Conservation (phyloP, 495 filamentous ascomycete species). For the Penicillium paxilli region DNA sequence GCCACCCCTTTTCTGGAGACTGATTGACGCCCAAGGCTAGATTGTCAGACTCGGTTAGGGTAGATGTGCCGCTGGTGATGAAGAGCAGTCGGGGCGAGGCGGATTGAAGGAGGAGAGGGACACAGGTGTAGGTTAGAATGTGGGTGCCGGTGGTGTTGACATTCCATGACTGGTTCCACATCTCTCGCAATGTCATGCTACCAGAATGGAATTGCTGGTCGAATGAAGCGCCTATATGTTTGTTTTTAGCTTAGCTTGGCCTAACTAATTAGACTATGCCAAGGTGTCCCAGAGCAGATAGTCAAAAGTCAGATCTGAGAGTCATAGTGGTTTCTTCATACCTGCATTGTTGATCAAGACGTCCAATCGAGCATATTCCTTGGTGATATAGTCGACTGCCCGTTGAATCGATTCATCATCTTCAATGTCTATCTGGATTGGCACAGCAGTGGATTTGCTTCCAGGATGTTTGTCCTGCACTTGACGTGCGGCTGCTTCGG, state of each 20-base stretch:
- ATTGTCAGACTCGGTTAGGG: constrained; percentile 39
- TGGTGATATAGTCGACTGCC: constrained; percentile 33
- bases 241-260: not conserved
- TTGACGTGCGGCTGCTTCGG: constrained; percentile 36
- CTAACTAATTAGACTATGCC: too few relatives aligned
- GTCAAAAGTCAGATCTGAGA: too few relatives aligned
- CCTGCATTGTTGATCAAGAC: constrained; percentile 55
- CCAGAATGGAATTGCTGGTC: constrained; percentile 29
- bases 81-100: constrained; percentile 49
- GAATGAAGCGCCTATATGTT: constrained; percentile 31
- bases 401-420: constrained; percentile 51
- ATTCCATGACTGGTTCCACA: constrained; percentile 55
- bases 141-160: constrained; percentile 55
- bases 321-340: too few relatives aligned
- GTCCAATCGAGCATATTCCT: constrained; percentile 46
- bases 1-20: constrained; percentile 46
- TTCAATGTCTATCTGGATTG: constrained; percentile 50
- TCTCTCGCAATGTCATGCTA: constrained; percentile 34
- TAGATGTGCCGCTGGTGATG: constrained; percentile 48
- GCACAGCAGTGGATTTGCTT: constrained; percentile 29
- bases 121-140: constrained; percentile 44
- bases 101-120: constrained; percentile 46
- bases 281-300: too few relatives aligned
- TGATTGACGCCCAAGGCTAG: constrained; percentile 26
- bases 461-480: constrained; percentile 36